phyloP scores from a whole-genome alignment of 495 filamentous ascomycete genomes.

The Penicillium bialowiezense region DNA sequence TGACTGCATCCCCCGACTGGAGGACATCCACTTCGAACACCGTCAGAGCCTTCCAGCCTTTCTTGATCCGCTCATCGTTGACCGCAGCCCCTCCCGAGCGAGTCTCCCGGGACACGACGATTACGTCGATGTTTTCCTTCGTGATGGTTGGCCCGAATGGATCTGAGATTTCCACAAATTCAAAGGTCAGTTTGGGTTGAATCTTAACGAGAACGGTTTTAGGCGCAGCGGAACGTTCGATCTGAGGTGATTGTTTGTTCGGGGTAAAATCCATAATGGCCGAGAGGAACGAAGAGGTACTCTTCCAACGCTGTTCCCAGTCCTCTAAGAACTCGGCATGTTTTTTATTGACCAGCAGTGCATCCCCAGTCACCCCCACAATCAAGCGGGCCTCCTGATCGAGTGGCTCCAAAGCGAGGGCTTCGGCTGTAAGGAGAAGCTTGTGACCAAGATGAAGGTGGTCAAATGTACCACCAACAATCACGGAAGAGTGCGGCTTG shows the following conservation, averaged over 20 bases:
- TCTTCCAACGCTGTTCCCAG: slow-evolving; percentile 69
- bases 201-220: slow-evolving; percentile 48
- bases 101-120: slow-evolving; percentile 91
- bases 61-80: slow-evolving; percentile 73
- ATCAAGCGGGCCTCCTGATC: slow-evolving; percentile 53
- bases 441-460: slow-evolving; percentile 97
- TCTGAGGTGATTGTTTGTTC: slow-evolving; percentile 19
- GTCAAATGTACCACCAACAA: slow-evolving; percentile 95
- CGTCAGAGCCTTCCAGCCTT: slow-evolving; percentile 72
- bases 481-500: slow-evolving; percentile 54
- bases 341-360: slow-evolving; percentile 82
- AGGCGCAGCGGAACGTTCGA: slow-evolving; percentile 34
- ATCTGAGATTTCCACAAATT: slow-evolving; percentile 82
- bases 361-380: slow-evolving; percentile 85
- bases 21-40: slow-evolving; percentile 93
- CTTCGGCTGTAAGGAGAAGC: slow-evolving; percentile 80
- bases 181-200: slow-evolving; percentile 51
- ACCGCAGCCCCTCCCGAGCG: slow-evolving; percentile 77
- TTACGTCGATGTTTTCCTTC: slow-evolving; percentile 69
- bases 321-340: slow-evolving; percentile 73
- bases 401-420: slow-evolving; percentile 59
- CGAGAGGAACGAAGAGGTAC: slow-evolving; percentile 67
- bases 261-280: slow-evolving; percentile 61
- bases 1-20: slow-evolving; percentile 54
- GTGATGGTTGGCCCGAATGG: slow-evolving; percentile 90